Evolutionary conservation across 495 filamentous ascomycete species (phyloP), one percentile per base, ranked within the genome.

Genomic region (Trichoderma asperelloides): DNA sequence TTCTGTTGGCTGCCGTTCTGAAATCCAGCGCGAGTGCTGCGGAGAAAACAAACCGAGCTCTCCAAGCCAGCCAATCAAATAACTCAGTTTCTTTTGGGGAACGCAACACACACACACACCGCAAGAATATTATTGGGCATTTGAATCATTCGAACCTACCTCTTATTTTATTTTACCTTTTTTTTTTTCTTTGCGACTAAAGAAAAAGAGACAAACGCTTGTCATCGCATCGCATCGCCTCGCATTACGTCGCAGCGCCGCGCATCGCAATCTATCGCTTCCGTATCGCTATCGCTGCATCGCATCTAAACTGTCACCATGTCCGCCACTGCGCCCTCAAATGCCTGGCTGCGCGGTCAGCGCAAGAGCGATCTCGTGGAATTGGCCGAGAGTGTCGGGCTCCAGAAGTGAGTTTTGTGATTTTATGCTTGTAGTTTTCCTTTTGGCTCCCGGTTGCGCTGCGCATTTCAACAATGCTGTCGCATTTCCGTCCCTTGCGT

Each of bases 301-400:
- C 47, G 47, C 18, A 21, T 51, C 21, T 16, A 45, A 45, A 15
- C 12, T 3, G 41, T 23, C 18, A 18, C 63, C 33, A 64, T 64
- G 63, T 43, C 63, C 16, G 37, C 57, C 21, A 71, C 78, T 68
- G 74, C 76, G 70, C 74, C 71, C 43, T 37, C 69, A 60, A 81
- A 82, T 70, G 86, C 87, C 70, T 98, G 89, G 88, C 83, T 97
- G 71, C 85, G 88, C 70, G 86, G 87, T 74, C 89, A 96, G 83
- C 88, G 89, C 78, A 98, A 97, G 80, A 80, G 80, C 67, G 91
- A 94, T 68, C 85, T 98, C 63, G 69, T 85, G 45, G 88, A 93
- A 70, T 81, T 96, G 60, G 91, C 91, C 63, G 81, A 90, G 57
- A 77, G 85, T 41, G 87, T 91, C 66, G 89, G 90, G 30, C 77